Evolutionary conservation across 805 yeast species (phyloP).

Genomic region (Cephaloascus albidus): DNA sequence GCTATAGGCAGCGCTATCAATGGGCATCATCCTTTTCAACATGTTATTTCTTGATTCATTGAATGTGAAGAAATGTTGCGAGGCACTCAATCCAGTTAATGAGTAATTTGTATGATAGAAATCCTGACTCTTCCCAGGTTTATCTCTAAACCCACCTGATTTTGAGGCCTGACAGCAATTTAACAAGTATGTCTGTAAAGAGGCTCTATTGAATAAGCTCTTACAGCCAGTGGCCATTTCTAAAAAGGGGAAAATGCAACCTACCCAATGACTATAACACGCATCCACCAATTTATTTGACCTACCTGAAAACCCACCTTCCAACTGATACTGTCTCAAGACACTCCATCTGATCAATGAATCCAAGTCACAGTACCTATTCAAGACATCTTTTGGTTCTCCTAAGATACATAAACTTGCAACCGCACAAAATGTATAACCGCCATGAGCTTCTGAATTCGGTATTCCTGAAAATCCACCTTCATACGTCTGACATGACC

Average conservation of each 20-base stretch:
- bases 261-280: constrained; percentile 94
- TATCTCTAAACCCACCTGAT: constrained; percentile 77
- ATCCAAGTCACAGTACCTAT: constrained; percentile 34
- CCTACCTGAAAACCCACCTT: constrained; percentile 86
- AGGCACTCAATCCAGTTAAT: constrained; percentile 60
- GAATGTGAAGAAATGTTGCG: constrained; percentile 33
- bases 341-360: constrained; percentile 57
- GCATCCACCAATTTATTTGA: constrained; percentile 93
- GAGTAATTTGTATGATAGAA: constrained; percentile 88
- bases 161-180: constrained; percentile 61
- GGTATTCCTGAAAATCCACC: constrained; percentile 93
- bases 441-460: constrained; percentile 87
- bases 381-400: constrained; percentile 20
- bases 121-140: constrained; percentile 76
- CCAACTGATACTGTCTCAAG: constrained; percentile 59
- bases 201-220: constrained; percentile 40
- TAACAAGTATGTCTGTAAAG: constrained; percentile 56
- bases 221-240: constrained; percentile 32
- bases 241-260: constrained; percentile 59
- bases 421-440: constrained; percentile 86
- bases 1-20: not conserved
- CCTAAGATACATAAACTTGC: constrained; percentile 48
- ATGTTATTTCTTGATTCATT: constrained; percentile 3
- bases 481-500: constrained; percentile 77
- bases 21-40: not conserved